phyloP scores from a whole-genome alignment of 2,329 filamentous ascomycete species.

The Escovopsis sp. region DNA sequence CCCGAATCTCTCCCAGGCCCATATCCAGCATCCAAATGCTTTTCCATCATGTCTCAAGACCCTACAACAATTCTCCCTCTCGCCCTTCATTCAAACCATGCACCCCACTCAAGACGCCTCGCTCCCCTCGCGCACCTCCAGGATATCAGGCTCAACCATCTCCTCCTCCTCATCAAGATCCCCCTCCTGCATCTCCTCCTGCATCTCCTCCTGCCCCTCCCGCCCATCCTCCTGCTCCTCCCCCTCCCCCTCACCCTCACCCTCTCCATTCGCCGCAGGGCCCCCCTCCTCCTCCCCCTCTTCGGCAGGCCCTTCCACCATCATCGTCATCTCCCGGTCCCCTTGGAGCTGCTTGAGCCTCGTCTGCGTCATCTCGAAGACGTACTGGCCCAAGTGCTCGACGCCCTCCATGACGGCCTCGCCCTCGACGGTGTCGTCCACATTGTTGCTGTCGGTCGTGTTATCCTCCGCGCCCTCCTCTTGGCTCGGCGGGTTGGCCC shows the following conservation, averaged over 20 bases:
- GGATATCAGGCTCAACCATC: slow-evolving; percentile 19
- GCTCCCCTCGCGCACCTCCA: slow-evolving; percentile 21
- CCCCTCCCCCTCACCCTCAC: slow-evolving; percentile 16
- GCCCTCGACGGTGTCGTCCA: slow-evolving; percentile 28
- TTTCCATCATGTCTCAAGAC: neutral
- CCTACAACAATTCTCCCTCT: too few species aligned
- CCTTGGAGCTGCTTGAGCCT: slow-evolving; percentile 33
- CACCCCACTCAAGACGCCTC: slow-evolving; percentile 8
- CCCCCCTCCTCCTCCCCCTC: slow-evolving; percentile 16
- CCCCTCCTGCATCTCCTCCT: slow-evolving; percentile 16
- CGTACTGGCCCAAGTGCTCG: slow-evolving; percentile 90
- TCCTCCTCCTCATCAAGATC: slow-evolving; percentile 18
- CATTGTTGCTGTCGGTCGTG: slow-evolving; percentile 9
- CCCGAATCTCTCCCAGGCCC: too few species aligned
- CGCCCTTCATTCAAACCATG: too few species aligned
- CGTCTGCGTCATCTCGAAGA: slow-evolving; percentile 82
- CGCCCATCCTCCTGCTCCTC: slow-evolving; percentile 17
- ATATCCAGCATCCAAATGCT: too few species aligned
- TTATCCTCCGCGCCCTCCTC: slow-evolving; percentile 13
- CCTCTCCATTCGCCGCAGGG: slow-evolving; percentile 13
- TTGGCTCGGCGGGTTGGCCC: slow-evolving; percentile 30
- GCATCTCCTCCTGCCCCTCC: slow-evolving; percentile 8
- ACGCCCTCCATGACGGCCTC: slow-evolving; percentile 72
- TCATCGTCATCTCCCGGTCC: slow-evolving; percentile 14
- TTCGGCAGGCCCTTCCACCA: slow-evolving; percentile 16